Evolutionary conservation across 345 rosid genomes (phyloP), one percentile per base, ranked within the genome.

Genomic region (Pugionium dolabratum): DNA sequence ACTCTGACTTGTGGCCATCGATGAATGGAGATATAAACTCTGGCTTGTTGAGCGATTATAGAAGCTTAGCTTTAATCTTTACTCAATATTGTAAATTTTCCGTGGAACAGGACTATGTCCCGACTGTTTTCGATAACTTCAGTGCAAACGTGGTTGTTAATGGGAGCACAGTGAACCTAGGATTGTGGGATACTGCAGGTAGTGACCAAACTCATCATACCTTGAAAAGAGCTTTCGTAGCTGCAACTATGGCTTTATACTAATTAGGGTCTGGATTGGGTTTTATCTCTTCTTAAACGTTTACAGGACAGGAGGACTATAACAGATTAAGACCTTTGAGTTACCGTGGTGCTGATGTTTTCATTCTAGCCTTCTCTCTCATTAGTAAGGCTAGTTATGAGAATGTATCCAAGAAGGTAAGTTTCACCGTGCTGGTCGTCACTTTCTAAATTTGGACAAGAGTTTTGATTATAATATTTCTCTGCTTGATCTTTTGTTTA

Each of bases 341-440:
- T 57, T 90, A 92, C 41, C 93, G 94, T 2, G 98, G 96, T 45
- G 98, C 97, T n/a, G 98, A 90, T 79, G 96, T 93, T 62, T 93
- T 93, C 76, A 83, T 93, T 32, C 83, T 93, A 48, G 96, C 96
- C 35, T 90, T 93, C 66, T 90, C 98, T 67, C 88, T 93, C 29
- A 88, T 93, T 75, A 93, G 97, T 84, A 93, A 86, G 80, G 98
- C 98, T 69, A 90, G 98, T 78, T 90, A 93, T 76, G 98, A 93
- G 76, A 93, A 93, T 77, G 91, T 90, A 7, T 82, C 96, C 66
- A 93, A 93, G 76, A 93, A 93, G 89, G 98, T 87, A 25, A 27
- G 59, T 10, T 18, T 40, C 50, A 2, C 6, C 2, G 1, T 18
- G 3, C 3, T 33, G 8, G 37, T 37, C 31, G 8, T 1, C 8